Evolutionary conservation across 192 early-diverging fungal species (phyloP).

Genomic region (Backusella macrospora): DNA sequence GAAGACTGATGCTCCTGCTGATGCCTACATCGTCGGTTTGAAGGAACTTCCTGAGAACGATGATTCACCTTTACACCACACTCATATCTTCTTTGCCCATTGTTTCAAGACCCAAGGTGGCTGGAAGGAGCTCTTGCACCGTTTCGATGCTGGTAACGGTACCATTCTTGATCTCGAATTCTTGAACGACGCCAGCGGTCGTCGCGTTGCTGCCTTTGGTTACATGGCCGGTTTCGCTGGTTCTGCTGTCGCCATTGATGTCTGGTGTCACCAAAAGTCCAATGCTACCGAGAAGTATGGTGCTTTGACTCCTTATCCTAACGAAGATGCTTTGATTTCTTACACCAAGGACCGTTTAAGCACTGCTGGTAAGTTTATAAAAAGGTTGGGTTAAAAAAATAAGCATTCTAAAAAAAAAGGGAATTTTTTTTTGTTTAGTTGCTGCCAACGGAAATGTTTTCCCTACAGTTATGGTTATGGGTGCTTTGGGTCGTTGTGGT

Average conservation of each 20-base stretch:
- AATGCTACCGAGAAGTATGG: slow-evolving; percentile 64
- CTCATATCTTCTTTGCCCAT: slow-evolving; percentile 98
- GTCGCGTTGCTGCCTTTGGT: slow-evolving; percentile 96
- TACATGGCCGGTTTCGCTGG: slow-evolving; percentile 98
- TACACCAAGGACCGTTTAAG: slow-evolving; percentile 67
- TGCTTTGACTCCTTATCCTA: slow-evolving; percentile 79
- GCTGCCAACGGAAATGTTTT: slow-evolving; percentile 60
- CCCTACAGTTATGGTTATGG: slow-evolving; percentile 96
- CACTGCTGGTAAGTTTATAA: slow-evolving; percentile 53
- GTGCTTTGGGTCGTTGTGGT: slow-evolving; percentile 95
- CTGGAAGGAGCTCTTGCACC: slow-evolving; percentile 85
- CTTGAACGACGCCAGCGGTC: slow-evolving; percentile 78
- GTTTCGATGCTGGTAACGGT: slow-evolving; percentile 87
- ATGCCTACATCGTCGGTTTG: slow-evolving; percentile 94
- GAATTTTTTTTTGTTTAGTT: slow-evolving; percentile 19
- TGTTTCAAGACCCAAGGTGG: slow-evolving; percentile 97
- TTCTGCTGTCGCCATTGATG: slow-evolving; percentile 86
- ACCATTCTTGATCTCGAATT: slow-evolving; percentile 94
- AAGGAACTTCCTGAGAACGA: slow-evolving; percentile 98
- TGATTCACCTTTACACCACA: slow-evolving; percentile 83
- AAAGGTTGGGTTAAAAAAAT: neutral
- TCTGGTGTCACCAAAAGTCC: slow-evolving; percentile 85
- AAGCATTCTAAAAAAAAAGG: slow-evolving; percentile 2
- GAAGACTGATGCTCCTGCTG: slow-evolving; percentile 79
- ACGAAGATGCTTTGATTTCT: slow-evolving; percentile 76